Evolutionary conservation across 1,139 yeast genomes (phyloP).

Genomic region (Groenewaldozyma sp.): DNA sequence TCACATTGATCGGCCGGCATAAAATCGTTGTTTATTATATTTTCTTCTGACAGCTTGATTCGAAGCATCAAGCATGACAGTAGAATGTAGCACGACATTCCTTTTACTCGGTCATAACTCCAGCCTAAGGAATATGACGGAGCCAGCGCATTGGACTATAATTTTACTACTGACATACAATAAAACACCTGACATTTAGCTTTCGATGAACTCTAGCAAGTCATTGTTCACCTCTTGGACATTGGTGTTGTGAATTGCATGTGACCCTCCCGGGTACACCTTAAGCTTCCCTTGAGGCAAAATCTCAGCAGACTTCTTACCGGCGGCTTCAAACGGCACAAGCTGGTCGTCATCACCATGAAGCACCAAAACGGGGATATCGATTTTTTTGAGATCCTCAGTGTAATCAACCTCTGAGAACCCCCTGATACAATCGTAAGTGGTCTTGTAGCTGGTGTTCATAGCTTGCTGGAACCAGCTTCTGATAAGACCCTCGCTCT

Average conservation of each 20-base stretch:
- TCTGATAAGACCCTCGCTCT: constrained; percentile 9
- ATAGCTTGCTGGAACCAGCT: constrained; percentile 15
- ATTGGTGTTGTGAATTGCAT: constrained; percentile 11
- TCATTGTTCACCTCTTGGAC: constrained; percentile 10
- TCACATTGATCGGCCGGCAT: too few relatives aligned
- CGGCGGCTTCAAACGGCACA: constrained; percentile 11
- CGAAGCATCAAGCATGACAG: too few relatives aligned
- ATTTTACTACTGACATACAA: too few relatives aligned
- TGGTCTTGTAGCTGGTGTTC: constrained; percentile 9
- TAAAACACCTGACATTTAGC: too few relatives aligned
- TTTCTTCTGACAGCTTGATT: too few relatives aligned
- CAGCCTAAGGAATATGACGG: too few relatives aligned
- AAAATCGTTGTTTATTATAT: too few relatives aligned
- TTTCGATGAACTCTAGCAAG: constrained; percentile 9
- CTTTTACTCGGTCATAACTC: too few relatives aligned
- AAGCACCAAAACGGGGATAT: constrained; percentile 10
- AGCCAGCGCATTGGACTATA: too few relatives aligned
- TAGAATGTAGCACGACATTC: too few relatives aligned
- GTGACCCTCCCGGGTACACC: constrained; percentile 10
- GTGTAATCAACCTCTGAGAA: constrained; percentile 12
- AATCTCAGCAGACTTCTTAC: constrained; percentile 5
- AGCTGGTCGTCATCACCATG: constrained; percentile 15
- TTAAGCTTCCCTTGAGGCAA: constrained; percentile 8
- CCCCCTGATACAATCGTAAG: constrained; percentile 10
- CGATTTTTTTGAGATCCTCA: constrained; percentile 11